Evolutionary conservation across 2,329 filamentous ascomycete species (phyloP), one percentile per base, ranked within the genome.

Genomic region (Fusarium napiforme): DNA sequence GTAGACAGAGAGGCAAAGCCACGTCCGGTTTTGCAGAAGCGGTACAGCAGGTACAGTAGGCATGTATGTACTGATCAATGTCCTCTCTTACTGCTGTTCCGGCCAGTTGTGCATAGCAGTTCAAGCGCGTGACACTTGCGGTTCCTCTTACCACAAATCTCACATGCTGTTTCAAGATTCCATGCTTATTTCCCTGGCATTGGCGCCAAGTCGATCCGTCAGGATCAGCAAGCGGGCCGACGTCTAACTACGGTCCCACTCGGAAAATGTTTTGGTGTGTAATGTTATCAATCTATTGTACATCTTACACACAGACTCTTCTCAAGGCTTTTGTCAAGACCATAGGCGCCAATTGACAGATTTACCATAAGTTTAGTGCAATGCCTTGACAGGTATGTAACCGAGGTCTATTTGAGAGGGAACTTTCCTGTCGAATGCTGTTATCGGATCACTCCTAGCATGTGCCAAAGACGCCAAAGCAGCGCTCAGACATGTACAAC

Each of bases 221-320:
- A 32, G 37, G 52, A 56, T 56, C 37, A 56, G 37, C 26, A 56
- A 56, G 37, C 50, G 50, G 50, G 34, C 50, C 50, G 50, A 55
- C 14, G 30, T 55, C 14, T 7, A 32, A 32, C 30, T 32, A 28
- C 14, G 23, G 50, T 53, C 19, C 23, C 34, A 55, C 50, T 28
- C 36, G 23, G 23, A 56, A 23, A 23, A 43, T 0, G 9, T 40
- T 15, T 40, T 15, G 52, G 11, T 32, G 19, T 10, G 34, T 2
- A 30, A 9, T n/a, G 19, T 16, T n/a, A 28, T 39, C 14, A 9
- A 28, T n/a, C 7, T n/a, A 19, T 15, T 55, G 23, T n/a, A 9
- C 19, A 16, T 7, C 23, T 39, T 28, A 11, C 18, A 3, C 4
- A 16, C n/a, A n/a, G 19, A 6, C 26, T 39, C 9, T 5, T 16